Conservation (phyloP, 1,284 basidiomycete species). For the Heliocybe sulcata region DNA sequence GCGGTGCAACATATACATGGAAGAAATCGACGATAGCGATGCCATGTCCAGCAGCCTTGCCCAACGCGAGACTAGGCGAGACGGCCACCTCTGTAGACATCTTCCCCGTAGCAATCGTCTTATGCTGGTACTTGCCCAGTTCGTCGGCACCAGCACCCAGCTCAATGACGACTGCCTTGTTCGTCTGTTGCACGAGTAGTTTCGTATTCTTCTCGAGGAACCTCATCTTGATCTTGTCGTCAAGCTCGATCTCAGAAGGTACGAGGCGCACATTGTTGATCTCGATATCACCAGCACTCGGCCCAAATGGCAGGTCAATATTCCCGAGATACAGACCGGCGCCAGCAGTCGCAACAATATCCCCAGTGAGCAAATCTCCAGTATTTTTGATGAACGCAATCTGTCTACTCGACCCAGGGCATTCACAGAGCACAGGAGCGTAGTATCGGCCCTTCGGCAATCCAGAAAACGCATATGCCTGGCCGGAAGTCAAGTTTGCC, state of each 20-base stretch:
- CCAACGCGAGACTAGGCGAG: constrained; percentile 5
- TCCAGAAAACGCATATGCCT: constrained; percentile 41
- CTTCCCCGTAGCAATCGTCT: constrained; percentile 42
- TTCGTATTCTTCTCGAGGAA: constrained; percentile 10
- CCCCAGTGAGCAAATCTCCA: constrained; percentile 52
- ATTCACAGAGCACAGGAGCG: constrained; percentile 45
- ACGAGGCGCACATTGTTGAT: constrained; percentile 30
- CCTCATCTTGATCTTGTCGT: constrained; percentile 8
- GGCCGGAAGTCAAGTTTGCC: constrained; percentile 39
- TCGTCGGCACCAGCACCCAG: constrained; percentile 37
- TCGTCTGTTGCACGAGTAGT: constrained; percentile 50
- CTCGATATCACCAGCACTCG: constrained; percentile 22
- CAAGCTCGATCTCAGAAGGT: constrained; percentile 33
- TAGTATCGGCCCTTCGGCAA: constrained; percentile 60
- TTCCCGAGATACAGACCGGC: constrained; percentile 59
- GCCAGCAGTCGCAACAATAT: constrained; percentile 54
- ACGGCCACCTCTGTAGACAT: constrained; percentile 50
- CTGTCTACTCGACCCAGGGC: constrained; percentile 30
- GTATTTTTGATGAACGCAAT: constrained; percentile 59
- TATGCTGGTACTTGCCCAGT: constrained; percentile 40
- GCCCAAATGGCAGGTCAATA: constrained; percentile 36
- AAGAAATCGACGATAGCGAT: constrained; percentile 61
- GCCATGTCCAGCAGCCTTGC: neutral
- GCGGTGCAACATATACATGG: constrained; percentile 51
- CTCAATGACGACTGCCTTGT: constrained; percentile 46